phyloP scores from a whole-genome alignment of 2,329 filamentous ascomycete genomes.

The Colletotrichum neosansevieriae region DNA sequence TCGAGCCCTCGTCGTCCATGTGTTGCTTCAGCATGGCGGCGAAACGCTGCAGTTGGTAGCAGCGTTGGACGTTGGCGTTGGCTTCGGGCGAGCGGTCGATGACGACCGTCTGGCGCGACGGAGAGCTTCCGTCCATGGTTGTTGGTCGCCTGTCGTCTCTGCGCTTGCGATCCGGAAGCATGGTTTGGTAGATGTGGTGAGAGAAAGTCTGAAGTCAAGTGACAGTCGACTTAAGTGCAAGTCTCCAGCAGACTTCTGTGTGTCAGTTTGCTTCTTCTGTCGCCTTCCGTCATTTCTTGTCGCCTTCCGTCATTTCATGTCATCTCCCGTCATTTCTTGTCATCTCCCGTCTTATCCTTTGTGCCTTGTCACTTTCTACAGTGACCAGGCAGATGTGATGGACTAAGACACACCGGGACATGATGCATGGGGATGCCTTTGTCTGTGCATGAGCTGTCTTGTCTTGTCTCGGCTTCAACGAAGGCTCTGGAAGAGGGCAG shows the following conservation, averaged over 20 bases:
- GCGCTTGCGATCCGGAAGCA: background rate
- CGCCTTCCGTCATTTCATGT: background rate
- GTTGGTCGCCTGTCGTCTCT: background rate
- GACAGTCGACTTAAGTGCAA: background rate
- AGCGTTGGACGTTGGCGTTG: background rate
- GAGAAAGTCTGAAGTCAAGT: background rate
- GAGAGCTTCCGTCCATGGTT: background rate
- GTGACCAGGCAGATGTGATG: background rate
- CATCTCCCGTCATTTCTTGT: background rate
- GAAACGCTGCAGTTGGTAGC: conserved; percentile 4
- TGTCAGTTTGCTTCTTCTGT: background rate
- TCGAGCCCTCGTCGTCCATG: background rate
- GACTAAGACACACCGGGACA: background rate
- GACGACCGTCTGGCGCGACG: background rate
- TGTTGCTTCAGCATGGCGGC: background rate
- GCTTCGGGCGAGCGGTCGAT: background rate
- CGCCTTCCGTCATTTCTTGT: background rate
- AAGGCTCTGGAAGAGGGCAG: background rate
- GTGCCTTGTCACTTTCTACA: background rate
- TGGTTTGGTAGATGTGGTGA: background rate
- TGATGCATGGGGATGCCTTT: conserved; percentile 1
- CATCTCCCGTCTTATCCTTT: background rate
- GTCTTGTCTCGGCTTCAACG: background rate
- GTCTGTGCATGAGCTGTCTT: background rate
- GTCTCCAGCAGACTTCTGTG: background rate